Percentiles rank a stretch among this genome's conserved stretches.
Conservation (phyloP, 257 asterid genomes). For the Petunia secreta region DNA sequence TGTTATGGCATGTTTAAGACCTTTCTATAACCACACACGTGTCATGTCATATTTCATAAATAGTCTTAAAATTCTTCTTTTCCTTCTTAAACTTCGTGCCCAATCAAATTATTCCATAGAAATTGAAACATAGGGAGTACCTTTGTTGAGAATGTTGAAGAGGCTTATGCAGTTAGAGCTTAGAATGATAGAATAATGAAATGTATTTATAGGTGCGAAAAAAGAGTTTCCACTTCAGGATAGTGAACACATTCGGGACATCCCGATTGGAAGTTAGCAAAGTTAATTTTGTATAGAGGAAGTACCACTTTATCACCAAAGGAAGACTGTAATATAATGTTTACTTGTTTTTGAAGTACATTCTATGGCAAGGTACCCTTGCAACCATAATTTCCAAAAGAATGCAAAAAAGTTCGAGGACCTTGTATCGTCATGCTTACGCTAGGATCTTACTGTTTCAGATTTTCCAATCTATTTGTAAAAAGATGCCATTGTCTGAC, state of each 20-base stretch:
- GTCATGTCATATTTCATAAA: too few relatives aligned
- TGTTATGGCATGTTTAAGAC: too few relatives aligned
- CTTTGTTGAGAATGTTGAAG: not conserved
- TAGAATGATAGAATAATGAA: not conserved
- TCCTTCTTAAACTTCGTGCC: too few relatives aligned
- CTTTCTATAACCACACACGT: too few relatives aligned
- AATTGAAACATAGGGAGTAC: too few relatives aligned
- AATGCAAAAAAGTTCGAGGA: not conserved
- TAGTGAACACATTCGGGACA: not conserved
- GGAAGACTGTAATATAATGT: not conserved
- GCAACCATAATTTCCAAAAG: not conserved
- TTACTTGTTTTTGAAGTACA: not conserved
- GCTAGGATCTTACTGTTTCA: not conserved
- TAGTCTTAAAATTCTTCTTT: too few relatives aligned
- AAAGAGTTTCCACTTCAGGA: not conserved
- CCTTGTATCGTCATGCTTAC: not conserved
- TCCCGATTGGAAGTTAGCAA: not conserved
- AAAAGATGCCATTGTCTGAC: not conserved
- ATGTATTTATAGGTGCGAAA: not conserved
- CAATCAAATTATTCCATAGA: too few relatives aligned
- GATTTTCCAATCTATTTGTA: not conserved
- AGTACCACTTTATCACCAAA: not conserved
- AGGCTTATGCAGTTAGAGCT: not conserved
- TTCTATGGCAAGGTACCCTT: not conserved
- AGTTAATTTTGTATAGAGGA: not conserved